These are phyloP conservation scores for Eutrema salsugineum DNA, from an alignment of 441 rosid genomes.

Conservation along the genomic window DNA sequence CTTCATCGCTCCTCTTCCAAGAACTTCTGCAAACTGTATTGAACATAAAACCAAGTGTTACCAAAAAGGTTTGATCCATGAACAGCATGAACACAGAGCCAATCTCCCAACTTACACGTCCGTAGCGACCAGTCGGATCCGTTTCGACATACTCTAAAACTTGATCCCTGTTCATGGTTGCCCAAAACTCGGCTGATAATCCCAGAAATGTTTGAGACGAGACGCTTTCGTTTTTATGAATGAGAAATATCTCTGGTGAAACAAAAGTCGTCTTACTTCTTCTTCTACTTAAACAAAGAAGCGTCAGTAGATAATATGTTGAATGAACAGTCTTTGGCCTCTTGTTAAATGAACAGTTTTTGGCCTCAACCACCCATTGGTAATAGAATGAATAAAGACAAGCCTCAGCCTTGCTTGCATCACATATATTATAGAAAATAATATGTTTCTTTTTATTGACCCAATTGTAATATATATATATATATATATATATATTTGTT, in stretches of 20 bases:
- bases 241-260: not conserved
- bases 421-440: constrained; percentile 14
- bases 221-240: not conserved
- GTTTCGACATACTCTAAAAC: constrained; percentile 54
- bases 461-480: constrained; percentile 8
- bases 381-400: constrained; percentile 19
- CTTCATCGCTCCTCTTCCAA: constrained; percentile 71
- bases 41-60: constrained; percentile 14
- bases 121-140: constrained; percentile 75
- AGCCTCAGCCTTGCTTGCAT: constrained; percentile 19
- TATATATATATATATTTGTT: not conserved
- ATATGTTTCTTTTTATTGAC: not conserved
- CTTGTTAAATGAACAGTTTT: constrained; percentile 25
- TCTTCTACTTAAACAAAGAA: constrained; percentile 7
- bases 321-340: constrained; percentile 27
- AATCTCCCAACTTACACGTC: constrained; percentile 57
- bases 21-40: constrained; percentile 50
- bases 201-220: constrained; percentile 14
- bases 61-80: not conserved
- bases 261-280: constrained; percentile 26
- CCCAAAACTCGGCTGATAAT: constrained; percentile 19
- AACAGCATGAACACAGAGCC: not conserved
- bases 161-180: constrained; percentile 37
- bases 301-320: constrained; percentile 24
- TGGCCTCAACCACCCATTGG: constrained; percentile 16